Conservation (phyloP, 2,329 filamentous ascomycete genomes). For the Stemphylium beticola region DNA sequence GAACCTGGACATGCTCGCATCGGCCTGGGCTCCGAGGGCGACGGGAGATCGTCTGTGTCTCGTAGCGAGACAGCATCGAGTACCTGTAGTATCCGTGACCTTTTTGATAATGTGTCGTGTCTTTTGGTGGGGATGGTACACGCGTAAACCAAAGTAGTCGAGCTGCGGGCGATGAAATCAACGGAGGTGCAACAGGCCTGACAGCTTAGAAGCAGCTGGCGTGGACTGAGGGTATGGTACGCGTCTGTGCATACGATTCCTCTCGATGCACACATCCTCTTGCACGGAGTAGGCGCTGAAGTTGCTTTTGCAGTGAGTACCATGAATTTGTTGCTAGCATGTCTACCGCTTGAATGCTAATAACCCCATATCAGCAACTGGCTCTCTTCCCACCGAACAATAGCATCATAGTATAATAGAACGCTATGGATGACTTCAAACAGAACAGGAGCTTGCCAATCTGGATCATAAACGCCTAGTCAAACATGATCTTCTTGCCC, state of each 20-base stretch:
- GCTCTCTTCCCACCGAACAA: not conserved
- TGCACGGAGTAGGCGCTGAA: not conserved
- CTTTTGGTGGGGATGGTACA: not conserved
- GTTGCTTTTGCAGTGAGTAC: not conserved
- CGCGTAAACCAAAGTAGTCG: too few relatives aligned
- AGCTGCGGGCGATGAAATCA: not conserved
- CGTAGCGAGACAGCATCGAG: not conserved
- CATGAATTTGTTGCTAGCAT: not conserved
- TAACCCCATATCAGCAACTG: not conserved
- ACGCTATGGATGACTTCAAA: not conserved
- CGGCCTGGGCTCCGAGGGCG: constrained; percentile 22
- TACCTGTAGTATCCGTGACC: not conserved
- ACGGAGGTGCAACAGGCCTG: too few relatives aligned
- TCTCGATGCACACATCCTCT: not conserved
- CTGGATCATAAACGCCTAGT: constrained; percentile 27
- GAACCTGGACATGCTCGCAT: constrained; percentile 12
- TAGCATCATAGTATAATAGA: not conserved
- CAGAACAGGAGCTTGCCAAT: not conserved
- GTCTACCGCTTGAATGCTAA: not conserved
- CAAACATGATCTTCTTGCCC: constrained; percentile 55
- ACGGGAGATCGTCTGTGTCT: not conserved
- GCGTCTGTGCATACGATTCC: not conserved
- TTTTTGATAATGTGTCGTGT: too few relatives aligned
- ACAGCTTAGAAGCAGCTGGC: too few relatives aligned
- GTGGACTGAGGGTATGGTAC: not conserved